Evolutionary conservation across 345 rosid species (phyloP), one percentile per base, ranked within the genome.

Genomic region (Hypericum perforatum): DNA sequence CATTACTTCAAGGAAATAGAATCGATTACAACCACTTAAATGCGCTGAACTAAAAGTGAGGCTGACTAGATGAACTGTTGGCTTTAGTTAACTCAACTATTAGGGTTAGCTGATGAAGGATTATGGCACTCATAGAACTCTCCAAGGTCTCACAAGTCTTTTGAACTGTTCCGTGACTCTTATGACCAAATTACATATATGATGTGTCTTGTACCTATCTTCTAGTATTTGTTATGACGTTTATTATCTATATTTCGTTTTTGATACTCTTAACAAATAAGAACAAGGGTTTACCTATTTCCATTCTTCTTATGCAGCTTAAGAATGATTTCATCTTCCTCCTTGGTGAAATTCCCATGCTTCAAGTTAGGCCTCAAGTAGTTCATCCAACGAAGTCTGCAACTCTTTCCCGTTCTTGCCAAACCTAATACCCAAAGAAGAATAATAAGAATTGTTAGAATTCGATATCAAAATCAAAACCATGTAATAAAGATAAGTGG

Each of bases 321-420:
- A 43, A 77, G 36, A 11, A 80, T 76, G 43, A 65, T 68, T 22
- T 76, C 70, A 14, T 69, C 80, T 80, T 80, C 90, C 43, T 66
- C 74, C 43, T 9, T 40, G 16, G 58, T 76, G 77, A 82, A 71
- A 42, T 74, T 78, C 54, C 90, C 90, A 45, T 56, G 83, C 56
- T 70, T 80, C 43, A 82, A 49, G 46, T 58, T 65, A n/a, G 90
- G 90, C 57, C 54, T 71, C 39, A 82, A 60, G 60, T 82, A 79
- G 55, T 82, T 82, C 62, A 77, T 39, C 90, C 90, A 82, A 45
- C 86, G 73, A 49, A 82, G 80, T 57, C 90, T 74, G 70, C 86
- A 82, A 70, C 90, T 82, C 74, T 82, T 82, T 22, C 90, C 84
- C 11, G 76, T 65, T 54, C 90, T 66, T 42, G 41, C 63, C 62